phyloP scores from a whole-genome alignment of 768 basidiomycete species.

The Xerocomus potaroensis region DNA sequence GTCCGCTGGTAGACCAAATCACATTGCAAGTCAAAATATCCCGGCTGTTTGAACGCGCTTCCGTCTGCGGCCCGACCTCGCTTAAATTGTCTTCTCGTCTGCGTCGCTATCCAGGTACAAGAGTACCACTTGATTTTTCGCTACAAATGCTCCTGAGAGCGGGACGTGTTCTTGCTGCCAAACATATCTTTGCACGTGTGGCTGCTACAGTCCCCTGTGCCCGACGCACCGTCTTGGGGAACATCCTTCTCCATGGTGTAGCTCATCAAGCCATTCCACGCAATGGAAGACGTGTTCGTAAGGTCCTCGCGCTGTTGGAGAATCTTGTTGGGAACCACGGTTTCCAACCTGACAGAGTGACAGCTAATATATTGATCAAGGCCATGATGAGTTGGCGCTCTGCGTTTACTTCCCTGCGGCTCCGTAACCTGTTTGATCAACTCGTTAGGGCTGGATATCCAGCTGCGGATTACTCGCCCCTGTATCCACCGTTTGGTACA shows the following conservation, averaged over 20 bases:
- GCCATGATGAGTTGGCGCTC: constrained; percentile 50
- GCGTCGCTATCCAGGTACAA: constrained; percentile 4
- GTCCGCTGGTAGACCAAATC: constrained; percentile 2
- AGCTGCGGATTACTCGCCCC: constrained; percentile 24
- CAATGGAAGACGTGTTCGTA: constrained; percentile 45
- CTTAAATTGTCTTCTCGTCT: constrained; percentile 18
- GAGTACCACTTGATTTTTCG: constrained; percentile 10
- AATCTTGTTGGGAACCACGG: constrained; percentile 40
- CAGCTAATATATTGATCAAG: constrained; percentile 66
- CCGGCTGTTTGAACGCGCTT: constrained; percentile 1
- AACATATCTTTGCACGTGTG: constrained; percentile 35
- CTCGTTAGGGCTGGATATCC: constrained; percentile 60
- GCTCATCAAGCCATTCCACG: constrained; percentile 31
- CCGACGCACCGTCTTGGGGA: constrained; percentile 46
- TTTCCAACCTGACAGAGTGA: constrained; percentile 64
- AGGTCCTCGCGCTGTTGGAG: constrained; percentile 36
- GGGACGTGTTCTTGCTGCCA: constrained; percentile 42
- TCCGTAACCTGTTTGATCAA: constrained; percentile 62
- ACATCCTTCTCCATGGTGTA: constrained; percentile 50
- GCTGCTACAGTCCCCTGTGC: constrained; percentile 26
- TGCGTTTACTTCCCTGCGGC: constrained; percentile 37
- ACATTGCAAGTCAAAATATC: constrained; percentile 8
- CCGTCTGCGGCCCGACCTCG: constrained; percentile 6
- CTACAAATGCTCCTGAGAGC: constrained; percentile 27
- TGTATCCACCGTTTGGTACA: constrained; percentile 46